Percentiles rank a stretch among this genome's conserved stretches.
These are phyloP conservation scores for Polytrichum commune DNA, from an alignment of 225 moss, liverwort and hornwort species.

Conservation along the genomic window DNA sequence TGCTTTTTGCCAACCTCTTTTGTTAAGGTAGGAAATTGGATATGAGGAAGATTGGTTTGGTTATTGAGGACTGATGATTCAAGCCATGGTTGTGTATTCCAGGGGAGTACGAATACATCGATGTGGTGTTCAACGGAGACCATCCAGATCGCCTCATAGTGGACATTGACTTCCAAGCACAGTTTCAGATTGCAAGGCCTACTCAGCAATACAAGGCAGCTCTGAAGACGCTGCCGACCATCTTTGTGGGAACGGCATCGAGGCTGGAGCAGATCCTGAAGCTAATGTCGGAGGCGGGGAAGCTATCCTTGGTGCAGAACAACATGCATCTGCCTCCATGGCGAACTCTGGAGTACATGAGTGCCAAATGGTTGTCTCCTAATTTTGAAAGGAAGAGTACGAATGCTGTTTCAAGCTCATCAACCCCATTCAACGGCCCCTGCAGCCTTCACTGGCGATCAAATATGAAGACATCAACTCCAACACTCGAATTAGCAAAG, in stretches of 20 bases:
- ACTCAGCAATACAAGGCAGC: conserved; percentile 62
- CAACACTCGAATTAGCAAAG: conserved; percentile 37
- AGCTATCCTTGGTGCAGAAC: conserved; percentile 65
- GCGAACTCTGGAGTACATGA: conserved; percentile 88
- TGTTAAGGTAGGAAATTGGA: too few relatives aligned
- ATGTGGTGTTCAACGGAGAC: conserved; percentile 56
- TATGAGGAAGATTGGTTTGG: too few relatives aligned
- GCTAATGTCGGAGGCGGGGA: conserved; percentile 86
- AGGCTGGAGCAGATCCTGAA: conserved; percentile 74
- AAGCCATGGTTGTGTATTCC: conserved; percentile 4
- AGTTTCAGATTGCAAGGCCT: conserved; percentile 88
- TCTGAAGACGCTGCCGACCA: conserved; percentile 57
- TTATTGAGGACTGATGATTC: too few relatives aligned
- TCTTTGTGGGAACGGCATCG: conserved; percentile 58
- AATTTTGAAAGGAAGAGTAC: conserved; percentile 35
- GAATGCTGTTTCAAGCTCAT: conserved; percentile 20
- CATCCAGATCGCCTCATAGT: conserved; percentile 59
- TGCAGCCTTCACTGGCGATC: conserved; percentile 64
- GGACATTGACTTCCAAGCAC: conserved; percentile 77
- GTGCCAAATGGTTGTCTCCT: conserved; percentile 74
- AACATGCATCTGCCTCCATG: conserved; percentile 91
- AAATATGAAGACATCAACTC: conserved; percentile 10
- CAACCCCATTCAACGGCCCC: conserved; percentile 33
- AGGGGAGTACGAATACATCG: conserved; percentile 89
- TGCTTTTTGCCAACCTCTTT: too few relatives aligned